Evolutionary conservation across 192 early-diverging fungal species (phyloP), one percentile per base, ranked within the genome.

Genomic region (Coemansia sp.): DNA sequence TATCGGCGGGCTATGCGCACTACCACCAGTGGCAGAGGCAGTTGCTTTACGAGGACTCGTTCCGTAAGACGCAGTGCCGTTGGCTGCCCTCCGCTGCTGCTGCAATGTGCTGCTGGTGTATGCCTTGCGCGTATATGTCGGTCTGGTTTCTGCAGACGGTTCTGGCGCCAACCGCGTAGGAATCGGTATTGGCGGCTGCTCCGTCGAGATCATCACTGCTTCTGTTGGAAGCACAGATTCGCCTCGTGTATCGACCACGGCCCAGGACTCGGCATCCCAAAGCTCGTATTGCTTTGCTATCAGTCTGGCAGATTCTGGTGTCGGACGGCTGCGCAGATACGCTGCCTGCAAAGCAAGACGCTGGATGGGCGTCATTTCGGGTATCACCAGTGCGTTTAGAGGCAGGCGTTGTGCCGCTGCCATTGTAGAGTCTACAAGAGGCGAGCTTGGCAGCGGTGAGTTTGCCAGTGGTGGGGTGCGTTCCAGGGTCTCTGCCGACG

Each of bases 261-360:
- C 69, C 75, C 80, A 83, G 14, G 68, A 18, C 34, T 73, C 75
- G 7, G 71, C 67, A 60, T 74, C 72, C 73, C 75, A 74, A 14
- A 72, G 51, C 73, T 83, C 76, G 64, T 88, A 87, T 62, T 91
- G 88, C 51, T 76, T 75, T 29, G 86, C 75, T 18, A 92, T 83
- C 16, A 86, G 69, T 30, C 73, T 52, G 18, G 85, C 83, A 0
- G 82, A 76, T 14, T 85, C 88, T 7, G 67, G 36, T 4, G 84
- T 76, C n/a, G 86, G 66, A 31, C 84, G 77, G 20, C 85, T 74
- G 20, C 86, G 88, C 63, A 92, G 76, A 31, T 78, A 83, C 48
- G 86, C 80, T 0, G 89, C 90, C 75, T 92, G 90, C 36, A 87
- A 66, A 11, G 90, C 84, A 18, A 89, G 77, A 28, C 82, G 61